phyloP scores from a whole-genome alignment of 1,284 basidiomycete species.

The Cutaneotrichosporon mucoides region DNA sequence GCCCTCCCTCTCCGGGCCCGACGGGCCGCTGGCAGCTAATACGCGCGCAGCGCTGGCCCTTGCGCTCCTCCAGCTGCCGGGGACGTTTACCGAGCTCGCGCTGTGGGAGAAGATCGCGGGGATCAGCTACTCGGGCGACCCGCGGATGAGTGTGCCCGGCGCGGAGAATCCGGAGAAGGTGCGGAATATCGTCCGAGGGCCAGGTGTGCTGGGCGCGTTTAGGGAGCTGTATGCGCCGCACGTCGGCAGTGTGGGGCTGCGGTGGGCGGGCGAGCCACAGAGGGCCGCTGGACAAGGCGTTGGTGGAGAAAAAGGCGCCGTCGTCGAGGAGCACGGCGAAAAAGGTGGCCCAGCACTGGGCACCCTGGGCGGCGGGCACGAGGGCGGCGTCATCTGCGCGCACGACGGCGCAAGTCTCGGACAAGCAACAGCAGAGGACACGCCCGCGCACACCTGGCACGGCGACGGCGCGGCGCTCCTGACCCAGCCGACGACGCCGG shows the following conservation, averaged over 20 bases:
- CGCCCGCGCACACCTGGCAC: slow-evolving; percentile 1
- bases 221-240: slow-evolving; percentile 78
- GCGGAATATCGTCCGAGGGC: slow-evolving; percentile 81
- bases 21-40: slow-evolving; percentile 80
- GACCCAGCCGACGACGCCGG: not conserved
- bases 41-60: slow-evolving; percentile 81
- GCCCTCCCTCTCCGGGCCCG: slow-evolving; percentile 68
- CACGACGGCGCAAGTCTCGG: not conserved
- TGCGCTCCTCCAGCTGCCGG: slow-evolving; percentile 63
- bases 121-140: slow-evolving; percentile 79
- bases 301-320: too few relatives aligned
- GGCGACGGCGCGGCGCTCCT: too few relatives aligned
- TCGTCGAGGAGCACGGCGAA: too few relatives aligned
- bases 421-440: slow-evolving; percentile 16
- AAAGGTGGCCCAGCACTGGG: too few relatives aligned
- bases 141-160: slow-evolving; percentile 81
- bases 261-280: slow-evolving; percentile 5
- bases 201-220: slow-evolving; percentile 68
- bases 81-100: slow-evolving; percentile 65
- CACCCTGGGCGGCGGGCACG: too few relatives aligned
- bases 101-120: slow-evolving; percentile 83
- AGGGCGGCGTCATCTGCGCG: too few relatives aligned
- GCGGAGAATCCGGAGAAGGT: slow-evolving; percentile 94
- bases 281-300: too few relatives aligned
- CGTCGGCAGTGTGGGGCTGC: slow-evolving; percentile 55